Percentiles rank a stretch among this genome's conserved stretches.
Evolutionary conservation across 75 land plant species (phyloP).

Genomic region (Pinus albicaulis): DNA sequence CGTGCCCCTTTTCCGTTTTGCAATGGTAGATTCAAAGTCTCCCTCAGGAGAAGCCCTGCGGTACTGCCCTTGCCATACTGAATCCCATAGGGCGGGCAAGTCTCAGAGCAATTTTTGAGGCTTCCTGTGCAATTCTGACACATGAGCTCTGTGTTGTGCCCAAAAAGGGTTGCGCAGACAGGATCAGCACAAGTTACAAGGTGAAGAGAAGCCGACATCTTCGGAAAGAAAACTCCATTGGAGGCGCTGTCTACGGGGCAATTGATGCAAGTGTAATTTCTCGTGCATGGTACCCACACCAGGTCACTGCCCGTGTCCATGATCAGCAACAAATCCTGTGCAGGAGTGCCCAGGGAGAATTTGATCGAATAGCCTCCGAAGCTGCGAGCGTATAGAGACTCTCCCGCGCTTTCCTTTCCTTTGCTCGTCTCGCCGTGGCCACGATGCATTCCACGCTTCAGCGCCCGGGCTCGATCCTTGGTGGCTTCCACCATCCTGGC

Average conservation of each 20-base stretch:
- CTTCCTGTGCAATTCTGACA: slow-evolving; percentile 11
- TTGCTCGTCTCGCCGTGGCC: too few species aligned
- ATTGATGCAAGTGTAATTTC: slow-evolving; percentile 12
- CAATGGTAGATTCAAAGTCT: slow-evolving; percentile 26
- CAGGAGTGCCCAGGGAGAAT: slow-evolving; percentile 56
- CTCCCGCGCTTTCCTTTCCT: background rate
- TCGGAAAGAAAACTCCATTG: slow-evolving; percentile 38
- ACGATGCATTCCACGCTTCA: too few species aligned
- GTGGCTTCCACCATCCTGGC: too few species aligned
- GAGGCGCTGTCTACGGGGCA: slow-evolving; percentile 4
- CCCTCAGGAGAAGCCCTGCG: slow-evolving; percentile 38
- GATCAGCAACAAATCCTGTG: slow-evolving; percentile 35
- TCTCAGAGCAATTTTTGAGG: slow-evolving; percentile 22
- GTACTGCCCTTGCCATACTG: slow-evolving; percentile 58
- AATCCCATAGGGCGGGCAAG: slow-evolving; percentile 51
- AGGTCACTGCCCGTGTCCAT: slow-evolving; percentile 59
- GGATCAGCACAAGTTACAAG: slow-evolving; percentile 51
- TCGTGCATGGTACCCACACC: slow-evolving; percentile 62
- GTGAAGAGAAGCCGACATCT: slow-evolving; percentile 35
- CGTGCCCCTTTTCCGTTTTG: background rate
- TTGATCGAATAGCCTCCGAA: slow-evolving; percentile 57
- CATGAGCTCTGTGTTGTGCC: background rate
- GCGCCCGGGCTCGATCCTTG: too few species aligned
- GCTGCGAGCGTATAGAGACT: slow-evolving; percentile 40
- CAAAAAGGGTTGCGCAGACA: slow-evolving; percentile 40